Percentiles rank a stretch among this genome's conserved stretches.
These are phyloP conservation scores for Alternaria brassicae DNA, from an alignment of 2,329 filamentous ascomycete genomes.

Conservation along the genomic window DNA sequence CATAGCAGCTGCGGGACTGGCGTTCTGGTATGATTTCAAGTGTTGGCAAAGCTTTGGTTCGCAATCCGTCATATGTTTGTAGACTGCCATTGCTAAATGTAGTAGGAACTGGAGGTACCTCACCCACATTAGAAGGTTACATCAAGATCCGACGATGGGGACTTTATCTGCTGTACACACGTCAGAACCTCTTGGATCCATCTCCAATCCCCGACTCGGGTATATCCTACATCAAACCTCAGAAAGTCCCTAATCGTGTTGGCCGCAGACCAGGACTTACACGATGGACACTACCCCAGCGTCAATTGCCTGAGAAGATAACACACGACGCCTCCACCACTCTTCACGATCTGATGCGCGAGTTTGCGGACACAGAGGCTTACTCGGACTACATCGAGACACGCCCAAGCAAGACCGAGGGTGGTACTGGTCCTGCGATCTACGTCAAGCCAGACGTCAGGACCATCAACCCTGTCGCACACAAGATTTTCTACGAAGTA, in stretches of 20 bases:
- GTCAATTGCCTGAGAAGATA: constrained; percentile 32
- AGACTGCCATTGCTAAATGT: constrained; percentile 2
- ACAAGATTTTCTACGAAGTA: constrained; percentile 43
- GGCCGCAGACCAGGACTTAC: constrained; percentile 31
- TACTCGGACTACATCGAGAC: constrained; percentile 31
- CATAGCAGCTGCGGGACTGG: constrained; percentile 20
- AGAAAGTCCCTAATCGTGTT: constrained; percentile 27
- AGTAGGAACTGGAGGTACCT: constrained; percentile 42
- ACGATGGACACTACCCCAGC: constrained; percentile 43
- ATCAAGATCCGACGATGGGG: constrained; percentile 41
- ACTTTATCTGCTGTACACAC: constrained; percentile 35
- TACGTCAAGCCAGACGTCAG: constrained; percentile 36
- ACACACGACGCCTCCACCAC: constrained; percentile 26
- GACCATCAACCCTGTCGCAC: constrained; percentile 37
- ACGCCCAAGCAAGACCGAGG: constrained; percentile 39
- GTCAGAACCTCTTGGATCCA: constrained; percentile 34
- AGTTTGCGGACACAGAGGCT: constrained; percentile 26
- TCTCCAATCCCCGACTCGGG: constrained; percentile 35
- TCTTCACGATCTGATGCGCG: constrained; percentile 32
- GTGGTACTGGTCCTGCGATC: constrained; percentile 42
- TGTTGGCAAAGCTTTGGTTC: constrained; percentile 33
- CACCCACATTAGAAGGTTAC: constrained; percentile 40
- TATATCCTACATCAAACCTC: constrained; percentile 32
- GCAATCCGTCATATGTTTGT: neutral
- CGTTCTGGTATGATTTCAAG: constrained; percentile 34